phyloP scores from a whole-genome alignment of 441 rosid genomes.

The Eutrema salsugineum region DNA sequence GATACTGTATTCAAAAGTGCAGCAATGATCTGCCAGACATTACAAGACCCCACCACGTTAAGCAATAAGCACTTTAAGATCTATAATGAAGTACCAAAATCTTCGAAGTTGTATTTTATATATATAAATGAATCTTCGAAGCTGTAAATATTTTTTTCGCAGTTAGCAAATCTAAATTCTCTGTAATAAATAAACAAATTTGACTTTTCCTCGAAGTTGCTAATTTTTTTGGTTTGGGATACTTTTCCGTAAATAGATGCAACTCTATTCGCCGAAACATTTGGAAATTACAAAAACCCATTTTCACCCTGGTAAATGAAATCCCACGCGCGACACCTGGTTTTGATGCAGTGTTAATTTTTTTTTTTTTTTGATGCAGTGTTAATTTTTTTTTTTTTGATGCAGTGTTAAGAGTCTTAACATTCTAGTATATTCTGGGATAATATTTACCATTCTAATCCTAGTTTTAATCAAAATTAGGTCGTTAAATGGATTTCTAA shows the following conservation, averaged over 20 bases:
- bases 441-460: no score
- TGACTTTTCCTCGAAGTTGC: not conserved
- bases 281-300: not conserved
- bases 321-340: not conserved
- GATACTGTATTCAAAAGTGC: not conserved
- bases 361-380: no score
- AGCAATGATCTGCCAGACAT: slow-evolving; percentile 1
- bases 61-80: not conserved
- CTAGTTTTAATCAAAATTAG: no score
- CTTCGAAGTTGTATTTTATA: not conserved
- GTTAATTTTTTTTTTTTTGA: no score
- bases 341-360: not conserved
- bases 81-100: not conserved
- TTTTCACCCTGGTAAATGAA: not conserved
- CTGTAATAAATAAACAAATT: not conserved
- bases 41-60: not conserved
- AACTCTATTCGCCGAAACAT: slow-evolving; percentile 3
- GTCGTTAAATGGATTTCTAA: no score
- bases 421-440: no score
- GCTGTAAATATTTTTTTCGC: not conserved
- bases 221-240: not conserved
- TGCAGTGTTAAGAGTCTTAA: not conserved
- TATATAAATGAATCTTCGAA: no score
- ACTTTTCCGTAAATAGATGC: not conserved
- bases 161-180: not conserved